Conservation (phyloP, 2,329 filamentous ascomycete species). For the Atkinsonella texensis region DNA sequence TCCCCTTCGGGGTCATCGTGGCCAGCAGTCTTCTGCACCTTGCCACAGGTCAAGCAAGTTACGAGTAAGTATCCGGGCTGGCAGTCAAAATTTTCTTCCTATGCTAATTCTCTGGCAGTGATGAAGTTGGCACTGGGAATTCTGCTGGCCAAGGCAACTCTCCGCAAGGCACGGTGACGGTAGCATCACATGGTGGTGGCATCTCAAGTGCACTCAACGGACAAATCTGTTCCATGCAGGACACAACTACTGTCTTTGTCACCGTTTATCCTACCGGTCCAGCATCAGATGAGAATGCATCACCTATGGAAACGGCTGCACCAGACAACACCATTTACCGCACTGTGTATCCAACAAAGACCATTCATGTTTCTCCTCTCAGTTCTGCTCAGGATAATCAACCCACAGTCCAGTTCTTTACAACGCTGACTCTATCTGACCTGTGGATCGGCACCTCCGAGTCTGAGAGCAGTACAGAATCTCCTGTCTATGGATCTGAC, state of each 20-base stretch:
- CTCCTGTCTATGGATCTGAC: background rate
- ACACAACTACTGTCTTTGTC: conserved; percentile 34
- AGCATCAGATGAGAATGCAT: conserved; percentile 6
- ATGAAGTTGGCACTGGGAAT: conserved; percentile 5
- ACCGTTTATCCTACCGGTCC: conserved; percentile 28
- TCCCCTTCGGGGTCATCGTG: conserved; percentile 23
- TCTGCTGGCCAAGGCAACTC: conserved; percentile 6
- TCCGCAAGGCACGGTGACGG: conserved; percentile 5
- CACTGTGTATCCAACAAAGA: conserved; percentile 15
- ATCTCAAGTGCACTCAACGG: conserved; percentile 4
- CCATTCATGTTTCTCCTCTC: conserved; percentile 15
- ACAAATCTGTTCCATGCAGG: conserved; percentile 27
- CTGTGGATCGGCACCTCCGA: conserved; percentile 17
- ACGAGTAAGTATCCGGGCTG: conserved; percentile 18
- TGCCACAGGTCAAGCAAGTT: conserved; percentile 19
- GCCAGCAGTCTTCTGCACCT: conserved; percentile 22
- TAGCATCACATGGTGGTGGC: conserved; percentile 3
- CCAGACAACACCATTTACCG: conserved; percentile 11
- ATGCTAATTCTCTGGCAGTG: conserved; percentile 7
- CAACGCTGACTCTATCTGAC: conserved; percentile 22
- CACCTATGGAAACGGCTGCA: conserved; percentile 7
- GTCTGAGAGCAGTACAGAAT: conserved; percentile 4
- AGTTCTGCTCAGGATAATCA: conserved; percentile 7
- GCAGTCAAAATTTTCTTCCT: background rate
- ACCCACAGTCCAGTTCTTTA: conserved; percentile 18